These are phyloP conservation scores for Leishmania turanica DNA, from an alignment of 208 protist genomes.

Conservation along the genomic window DNA sequence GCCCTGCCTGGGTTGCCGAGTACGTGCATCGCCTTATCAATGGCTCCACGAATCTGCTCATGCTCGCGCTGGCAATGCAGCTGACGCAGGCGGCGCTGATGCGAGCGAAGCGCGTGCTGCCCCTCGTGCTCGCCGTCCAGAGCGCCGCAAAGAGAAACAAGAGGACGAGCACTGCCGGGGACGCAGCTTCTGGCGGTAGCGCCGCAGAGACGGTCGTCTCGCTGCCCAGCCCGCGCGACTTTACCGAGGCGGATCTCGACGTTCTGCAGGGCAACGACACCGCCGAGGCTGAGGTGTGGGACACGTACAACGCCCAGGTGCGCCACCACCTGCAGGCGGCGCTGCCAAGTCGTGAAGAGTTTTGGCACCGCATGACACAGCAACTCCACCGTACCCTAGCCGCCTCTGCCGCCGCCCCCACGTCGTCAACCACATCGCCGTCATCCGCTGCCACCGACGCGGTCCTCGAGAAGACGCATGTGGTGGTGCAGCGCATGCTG, in stretches of 20 bases:
- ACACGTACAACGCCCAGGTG: slow-evolving; percentile 74
- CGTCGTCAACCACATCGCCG: not conserved
- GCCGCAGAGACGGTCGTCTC: not conserved
- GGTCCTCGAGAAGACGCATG: slow-evolving; percentile 41
- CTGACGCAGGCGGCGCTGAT: slow-evolving; percentile 80
- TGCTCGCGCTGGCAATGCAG: slow-evolving; percentile 81
- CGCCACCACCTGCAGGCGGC: slow-evolving; percentile 56
- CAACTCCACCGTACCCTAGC: slow-evolving; percentile 72
- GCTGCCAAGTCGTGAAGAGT: slow-evolving; percentile 85
- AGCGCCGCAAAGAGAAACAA: slow-evolving; percentile 4
- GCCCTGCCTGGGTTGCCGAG: slow-evolving; percentile 79
- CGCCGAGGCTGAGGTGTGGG: slow-evolving; percentile 49
- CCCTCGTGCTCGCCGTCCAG: slow-evolving; percentile 55
- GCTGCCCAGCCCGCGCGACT: not conserved
- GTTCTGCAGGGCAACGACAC: slow-evolving; percentile 28
- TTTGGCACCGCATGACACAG: slow-evolving; percentile 93
- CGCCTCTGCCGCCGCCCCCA: not conserved
- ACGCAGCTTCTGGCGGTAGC: slow-evolving; percentile 2
- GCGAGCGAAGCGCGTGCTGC: slow-evolving; percentile 66
- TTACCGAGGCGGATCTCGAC: slow-evolving; percentile 16
- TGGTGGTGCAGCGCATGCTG: slow-evolving; percentile 79
- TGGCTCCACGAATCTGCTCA: slow-evolving; percentile 73
- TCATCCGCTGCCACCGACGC: slow-evolving; percentile 11
- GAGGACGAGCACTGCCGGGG: not conserved
- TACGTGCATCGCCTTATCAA: slow-evolving; percentile 87